Conservation (phyloP, 2,329 filamentous ascomycete genomes). For the Aspergillus ustus region DNA sequence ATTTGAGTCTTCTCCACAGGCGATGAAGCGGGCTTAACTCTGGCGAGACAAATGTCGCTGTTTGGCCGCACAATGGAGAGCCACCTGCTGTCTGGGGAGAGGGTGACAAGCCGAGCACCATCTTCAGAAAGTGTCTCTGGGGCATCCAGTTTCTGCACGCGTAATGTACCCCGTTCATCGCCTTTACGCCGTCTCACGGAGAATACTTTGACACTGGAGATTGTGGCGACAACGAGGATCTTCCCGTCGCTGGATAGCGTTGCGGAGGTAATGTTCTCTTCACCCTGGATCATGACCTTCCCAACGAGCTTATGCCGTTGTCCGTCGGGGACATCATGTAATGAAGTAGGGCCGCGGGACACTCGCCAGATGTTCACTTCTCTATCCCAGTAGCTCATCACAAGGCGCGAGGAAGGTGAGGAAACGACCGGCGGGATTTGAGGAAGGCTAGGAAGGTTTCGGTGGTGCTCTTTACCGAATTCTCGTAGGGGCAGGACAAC, state of each 20-base stretch:
- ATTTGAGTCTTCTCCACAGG: slow-evolving; percentile 49
- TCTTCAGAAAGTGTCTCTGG: slow-evolving; percentile 59
- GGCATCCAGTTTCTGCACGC: slow-evolving; percentile 71
- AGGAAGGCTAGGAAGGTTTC: slow-evolving; percentile 80
- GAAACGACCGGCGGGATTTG: slow-evolving; percentile 76
- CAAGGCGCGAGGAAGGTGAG: slow-evolving; percentile 71
- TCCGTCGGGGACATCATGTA: slow-evolving; percentile 46
- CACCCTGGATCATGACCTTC: slow-evolving; percentile 69
- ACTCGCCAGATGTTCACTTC: slow-evolving; percentile 83
- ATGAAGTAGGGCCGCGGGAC: slow-evolving; percentile 51
- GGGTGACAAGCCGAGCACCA: slow-evolving; percentile 69
- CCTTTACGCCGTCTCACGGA: slow-evolving; percentile 61
- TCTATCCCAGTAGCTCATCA: slow-evolving; percentile 91
- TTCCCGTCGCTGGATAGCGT: slow-evolving; percentile 73
- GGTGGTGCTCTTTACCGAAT: slow-evolving; percentile 78
- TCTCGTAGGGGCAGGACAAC: slow-evolving; percentile 79
- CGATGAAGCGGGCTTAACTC: slow-evolving; percentile 48
- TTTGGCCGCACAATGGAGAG: slow-evolving; percentile 61
- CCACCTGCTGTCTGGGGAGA: slow-evolving; percentile 55
- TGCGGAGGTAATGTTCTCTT: slow-evolving; percentile 81
- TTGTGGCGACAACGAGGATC: slow-evolving; percentile 76
- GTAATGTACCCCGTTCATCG: slow-evolving; percentile 63
- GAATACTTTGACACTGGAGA: slow-evolving; percentile 77
- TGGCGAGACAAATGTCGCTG: slow-evolving; percentile 60
- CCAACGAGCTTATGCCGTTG: slow-evolving; percentile 60